Conservation (phyloP, 2,329 filamentous ascomycete species). For the Diaporthe longicolla region DNA sequence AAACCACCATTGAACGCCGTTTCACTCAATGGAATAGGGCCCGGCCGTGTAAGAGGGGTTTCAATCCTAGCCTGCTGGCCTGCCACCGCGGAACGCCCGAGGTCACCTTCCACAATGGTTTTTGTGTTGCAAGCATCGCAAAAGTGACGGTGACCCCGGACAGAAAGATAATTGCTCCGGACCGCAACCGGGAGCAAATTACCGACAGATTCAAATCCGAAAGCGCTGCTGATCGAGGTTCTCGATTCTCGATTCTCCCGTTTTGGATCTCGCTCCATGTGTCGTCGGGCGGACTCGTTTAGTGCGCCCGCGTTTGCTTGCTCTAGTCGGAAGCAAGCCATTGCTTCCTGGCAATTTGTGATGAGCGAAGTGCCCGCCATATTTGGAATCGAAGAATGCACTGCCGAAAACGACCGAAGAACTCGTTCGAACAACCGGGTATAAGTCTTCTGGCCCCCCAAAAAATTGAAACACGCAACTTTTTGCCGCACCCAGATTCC, state of each 20-base stretch:
- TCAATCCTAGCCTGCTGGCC: background rate
- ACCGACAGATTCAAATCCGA: slow-evolving; percentile 23
- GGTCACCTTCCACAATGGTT: slow-evolving; percentile 4
- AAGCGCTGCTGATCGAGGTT: slow-evolving; percentile 10
- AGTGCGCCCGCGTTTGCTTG: background rate
- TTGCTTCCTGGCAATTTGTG: background rate
- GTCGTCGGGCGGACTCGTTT: slow-evolving; percentile 19
- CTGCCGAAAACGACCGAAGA: slow-evolving; percentile 36
- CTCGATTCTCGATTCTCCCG: slow-evolving; percentile 1
- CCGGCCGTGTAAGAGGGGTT: background rate
- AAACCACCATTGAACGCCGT: slow-evolving; percentile 9
- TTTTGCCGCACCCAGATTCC: slow-evolving; percentile 37
- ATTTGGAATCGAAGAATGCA: slow-evolving; percentile 30
- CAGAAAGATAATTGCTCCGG: slow-evolving; percentile 1
- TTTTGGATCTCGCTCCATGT: background rate
- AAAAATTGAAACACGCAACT: slow-evolving; percentile 38
- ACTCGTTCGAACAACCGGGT: slow-evolving; percentile 41
- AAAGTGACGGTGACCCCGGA: slow-evolving; percentile 20
- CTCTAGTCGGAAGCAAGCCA: slow-evolving; percentile 3
- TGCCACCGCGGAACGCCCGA: background rate
- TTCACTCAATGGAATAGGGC: slow-evolving; percentile 23
- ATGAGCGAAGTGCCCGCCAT: slow-evolving; percentile 1
- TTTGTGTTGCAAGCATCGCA: background rate
- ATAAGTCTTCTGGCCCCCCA: slow-evolving; percentile 38
- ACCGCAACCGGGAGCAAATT: background rate